A percentile compares a stretch with the other conserved stretches of the same genome.
These are phyloP conservation scores for Allium sativum DNA, from an alignment of 106 monocot species.

Conservation along the genomic window DNA sequence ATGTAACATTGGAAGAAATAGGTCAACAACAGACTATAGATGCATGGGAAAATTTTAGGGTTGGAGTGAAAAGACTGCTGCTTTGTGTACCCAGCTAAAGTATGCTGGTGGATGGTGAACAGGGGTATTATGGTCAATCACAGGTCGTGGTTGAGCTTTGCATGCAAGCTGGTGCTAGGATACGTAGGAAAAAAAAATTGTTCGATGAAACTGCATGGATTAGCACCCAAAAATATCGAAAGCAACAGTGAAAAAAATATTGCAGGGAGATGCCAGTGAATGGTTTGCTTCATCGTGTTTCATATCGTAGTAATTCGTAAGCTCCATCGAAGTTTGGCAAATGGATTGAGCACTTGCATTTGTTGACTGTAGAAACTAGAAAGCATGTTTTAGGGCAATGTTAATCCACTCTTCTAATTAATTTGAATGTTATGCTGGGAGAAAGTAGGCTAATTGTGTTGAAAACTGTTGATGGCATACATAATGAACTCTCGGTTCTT, in stretches of 20 bases:
- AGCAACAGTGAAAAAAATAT: not conserved
- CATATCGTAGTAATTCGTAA: no score
- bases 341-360: no score
- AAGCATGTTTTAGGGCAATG: no score
- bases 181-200: constrained; percentile 66
- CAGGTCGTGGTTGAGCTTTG: constrained; percentile 85
- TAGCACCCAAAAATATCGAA: constrained; percentile 14
- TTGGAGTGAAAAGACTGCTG: constrained; percentile 61
- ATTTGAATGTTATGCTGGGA: no score
- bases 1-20: constrained; percentile 1
- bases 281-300: no score
- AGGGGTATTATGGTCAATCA: constrained; percentile 86
- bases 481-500: no score
- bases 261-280: no score
- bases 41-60: constrained; percentile 68
- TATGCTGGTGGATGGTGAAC: constrained; percentile 41
- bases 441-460: no score
- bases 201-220: constrained; percentile 65
- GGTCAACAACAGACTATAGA: constrained; percentile 56
- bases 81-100: constrained; percentile 11
- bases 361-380: no score
- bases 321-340: no score
- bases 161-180: constrained; percentile 59
- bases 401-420: no score
- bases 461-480: no score